Evolutionary conservation across 352 stramenopile species (phyloP).

Genomic region (Globisporangium okanoganense): DNA sequence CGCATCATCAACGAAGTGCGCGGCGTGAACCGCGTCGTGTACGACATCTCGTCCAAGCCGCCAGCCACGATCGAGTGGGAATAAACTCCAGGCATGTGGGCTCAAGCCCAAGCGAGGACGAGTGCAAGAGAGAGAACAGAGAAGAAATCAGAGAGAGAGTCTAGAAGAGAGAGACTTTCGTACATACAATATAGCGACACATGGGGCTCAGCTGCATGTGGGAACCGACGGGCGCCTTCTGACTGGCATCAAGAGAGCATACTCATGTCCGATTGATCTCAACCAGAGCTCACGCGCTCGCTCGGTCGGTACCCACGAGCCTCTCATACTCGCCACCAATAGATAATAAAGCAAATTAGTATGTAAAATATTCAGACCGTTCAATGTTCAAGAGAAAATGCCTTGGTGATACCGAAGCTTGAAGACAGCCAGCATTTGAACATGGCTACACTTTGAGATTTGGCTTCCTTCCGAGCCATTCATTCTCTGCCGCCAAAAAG

Average conservation of each 20-base stretch:
- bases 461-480: not conserved
- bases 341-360: not conserved
- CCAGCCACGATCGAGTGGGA: constrained; percentile 99
- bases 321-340: not conserved
- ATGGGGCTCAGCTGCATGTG: constrained; percentile 6
- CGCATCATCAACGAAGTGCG: constrained; percentile 99
- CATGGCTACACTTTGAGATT: not conserved
- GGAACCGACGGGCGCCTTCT: constrained; percentile 7
- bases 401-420: not conserved
- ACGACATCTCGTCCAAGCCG: constrained; percentile 99
- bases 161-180: not conserved
- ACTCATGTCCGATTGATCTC: constrained; percentile 6
- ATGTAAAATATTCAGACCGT: not conserved
- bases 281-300: constrained; percentile 1
- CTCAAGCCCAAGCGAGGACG: not conserved
- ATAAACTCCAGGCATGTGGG: constrained; percentile 39
- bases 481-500: not conserved
- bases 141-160: not conserved
- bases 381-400: too few relatives aligned
- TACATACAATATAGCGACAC: constrained; percentile 15
- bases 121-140: constrained; percentile 1
- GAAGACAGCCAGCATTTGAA: not conserved
- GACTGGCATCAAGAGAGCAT: constrained; percentile 2
- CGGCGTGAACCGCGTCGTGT: constrained; percentile 98
- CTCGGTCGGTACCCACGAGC: not conserved